phyloP scores from a whole-genome alignment of 1,139 yeast species.

The Yamadazyma friedrichii region DNA sequence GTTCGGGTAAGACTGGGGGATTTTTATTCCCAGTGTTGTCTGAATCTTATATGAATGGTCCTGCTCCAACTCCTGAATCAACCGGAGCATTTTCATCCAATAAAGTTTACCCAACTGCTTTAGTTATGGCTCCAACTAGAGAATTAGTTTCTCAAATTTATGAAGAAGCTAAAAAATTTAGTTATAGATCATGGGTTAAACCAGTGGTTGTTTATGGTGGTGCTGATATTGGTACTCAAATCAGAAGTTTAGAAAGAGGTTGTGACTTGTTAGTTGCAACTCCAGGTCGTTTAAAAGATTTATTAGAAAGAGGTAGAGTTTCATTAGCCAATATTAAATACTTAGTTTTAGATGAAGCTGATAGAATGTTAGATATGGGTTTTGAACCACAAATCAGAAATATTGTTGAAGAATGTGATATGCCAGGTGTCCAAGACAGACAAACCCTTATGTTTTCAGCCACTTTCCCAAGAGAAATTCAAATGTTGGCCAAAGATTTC shows the following conservation, averaged over 20 bases:
- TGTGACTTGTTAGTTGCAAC: conserved; percentile 96
- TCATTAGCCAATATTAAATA: conserved; percentile 88
- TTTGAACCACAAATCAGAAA: conserved; percentile 99
- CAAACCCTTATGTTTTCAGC: conserved; percentile 99
- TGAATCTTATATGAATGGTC: conserved; percentile 87
- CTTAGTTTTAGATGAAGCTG: conserved; percentile 97
- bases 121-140: conserved; percentile 97
- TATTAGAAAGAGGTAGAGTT: conserved; percentile 91
- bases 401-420: conserved; percentile 95
- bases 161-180: conserved; percentile 93
- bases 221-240: conserved; percentile 87
- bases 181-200: conserved; percentile 98
- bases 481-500: conserved; percentile 95
- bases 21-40: conserved; percentile 97
- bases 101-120: conserved; percentile 91
- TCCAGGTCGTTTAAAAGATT: conserved; percentile 97
- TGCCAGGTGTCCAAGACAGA: conserved; percentile 89
- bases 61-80: conserved; percentile 60
- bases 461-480: conserved; percentile 97
- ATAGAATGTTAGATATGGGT: conserved; percentile 99
- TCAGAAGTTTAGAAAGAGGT: conserved; percentile 87
- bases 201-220: conserved; percentile 98
- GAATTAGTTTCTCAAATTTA: conserved; percentile 95
- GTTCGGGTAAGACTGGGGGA: conserved; percentile 99
- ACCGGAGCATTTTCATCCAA: conserved; percentile 60